Percentiles rank a stretch among this genome's conserved stretches.
Conservation (phyloP, 2,329 filamentous ascomycete species). For the Sporothrix phasma region DNA sequence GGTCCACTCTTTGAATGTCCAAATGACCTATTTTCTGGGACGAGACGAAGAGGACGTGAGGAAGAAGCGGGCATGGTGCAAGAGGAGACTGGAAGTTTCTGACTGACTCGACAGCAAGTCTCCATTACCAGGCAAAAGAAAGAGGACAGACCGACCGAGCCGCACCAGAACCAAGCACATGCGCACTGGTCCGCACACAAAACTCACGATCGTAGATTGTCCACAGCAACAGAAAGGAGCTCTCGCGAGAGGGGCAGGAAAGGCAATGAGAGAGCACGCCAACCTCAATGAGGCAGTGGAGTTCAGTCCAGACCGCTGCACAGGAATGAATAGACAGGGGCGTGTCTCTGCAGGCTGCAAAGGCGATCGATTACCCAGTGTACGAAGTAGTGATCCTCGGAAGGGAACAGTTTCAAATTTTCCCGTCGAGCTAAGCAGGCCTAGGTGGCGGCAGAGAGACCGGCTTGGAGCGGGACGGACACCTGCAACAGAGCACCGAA, state of each 20-base stretch:
- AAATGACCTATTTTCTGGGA: background rate
- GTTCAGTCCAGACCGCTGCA: background rate
- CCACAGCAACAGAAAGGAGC: background rate
- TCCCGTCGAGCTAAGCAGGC: background rate
- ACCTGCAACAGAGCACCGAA: too few relatives aligned
- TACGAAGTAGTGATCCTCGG: background rate
- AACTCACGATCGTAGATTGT: background rate
- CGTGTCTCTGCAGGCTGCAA: background rate
- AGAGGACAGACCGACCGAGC: too few relatives aligned
- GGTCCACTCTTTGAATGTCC: background rate
- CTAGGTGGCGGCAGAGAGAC: background rate
- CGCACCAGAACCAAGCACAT: too few relatives aligned
- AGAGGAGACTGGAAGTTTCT: constrained; percentile 1
- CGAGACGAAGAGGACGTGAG: background rate
- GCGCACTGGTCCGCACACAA: background rate
- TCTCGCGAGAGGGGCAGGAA: background rate
- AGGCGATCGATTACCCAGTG: background rate
- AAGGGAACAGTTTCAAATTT: background rate
- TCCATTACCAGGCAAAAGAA: too few relatives aligned
- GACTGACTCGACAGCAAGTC: background rate
- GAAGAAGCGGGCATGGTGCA: background rate
- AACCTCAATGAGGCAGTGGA: background rate
- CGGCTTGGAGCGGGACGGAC: constrained; percentile 4
- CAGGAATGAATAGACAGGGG: background rate
- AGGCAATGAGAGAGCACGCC: background rate